Base-by-base conservation (phyloP, 805 yeast species). In the Myxozyma mucilagina region DNA sequence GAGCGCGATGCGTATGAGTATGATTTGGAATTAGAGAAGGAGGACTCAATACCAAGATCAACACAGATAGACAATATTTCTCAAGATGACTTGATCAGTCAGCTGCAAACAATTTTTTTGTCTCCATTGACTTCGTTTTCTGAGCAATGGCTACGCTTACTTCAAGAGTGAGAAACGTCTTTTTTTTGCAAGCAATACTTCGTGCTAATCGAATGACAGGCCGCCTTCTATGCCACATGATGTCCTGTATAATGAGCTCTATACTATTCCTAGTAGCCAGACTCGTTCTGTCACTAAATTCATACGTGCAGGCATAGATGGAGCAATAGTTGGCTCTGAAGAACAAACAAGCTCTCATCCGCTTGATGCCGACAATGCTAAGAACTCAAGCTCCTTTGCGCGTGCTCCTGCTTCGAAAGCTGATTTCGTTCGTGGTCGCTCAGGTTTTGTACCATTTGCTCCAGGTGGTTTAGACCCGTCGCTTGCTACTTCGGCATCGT, bases 361-460 rank as follows among this genome's bases (percentile, higher is more conserved):
- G 8, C 71, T 78, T 0, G 72, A 73, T 42, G 75, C 75, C 56
- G 84, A 86, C 8, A 82, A 82, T 47, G 82, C 91, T 14, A 79
- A 86, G 11, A 87, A 85, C 61, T 87, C 96, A 0, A 76, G 91
- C 49, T 87, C 96, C 0, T 72, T 91, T 60, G 84, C 82, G 35
- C 79, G 99, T 64, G 82, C 85, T 56, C 68, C 71, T 31, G 58
- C 63, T 6, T 82, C 84, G 64, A 84, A 85, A 14, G 79, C 87
- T 6, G 87, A 84, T 44, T 77, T 85, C 1, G 75, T 90, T 2
- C 77, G 80, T 50, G 98, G 98, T 0, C 79, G 84, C 3, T 80
- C 96, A 0, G 81, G 84, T 18, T 88, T 82, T 68, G 75, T 93
- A 69, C 99, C 99, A 0, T 94, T 94, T 71, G 86, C 87, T 60